Evolutionary conservation across 1,139 yeast species (phyloP).

Genomic region (Candida tetrigidarum): DNA sequence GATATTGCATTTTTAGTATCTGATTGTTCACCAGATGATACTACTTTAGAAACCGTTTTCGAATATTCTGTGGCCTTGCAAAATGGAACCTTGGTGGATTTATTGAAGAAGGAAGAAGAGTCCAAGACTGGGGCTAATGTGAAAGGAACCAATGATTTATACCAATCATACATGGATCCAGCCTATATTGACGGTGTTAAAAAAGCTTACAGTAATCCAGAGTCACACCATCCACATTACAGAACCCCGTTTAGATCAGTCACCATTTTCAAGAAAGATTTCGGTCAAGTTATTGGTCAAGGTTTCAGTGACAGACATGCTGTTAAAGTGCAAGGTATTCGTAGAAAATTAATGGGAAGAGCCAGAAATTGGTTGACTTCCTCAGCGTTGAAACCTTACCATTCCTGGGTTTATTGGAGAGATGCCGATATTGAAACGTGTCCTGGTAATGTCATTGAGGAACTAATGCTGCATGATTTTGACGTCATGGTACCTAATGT

Average conservation of each 20-base stretch:
- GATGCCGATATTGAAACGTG: conserved; percentile 88
- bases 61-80: conserved; percentile 71
- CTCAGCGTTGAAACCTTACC: conserved; percentile 78
- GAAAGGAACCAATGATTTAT: conserved; percentile 62
- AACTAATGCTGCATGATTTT: conserved; percentile 70
- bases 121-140: conserved; percentile 28
- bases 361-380: conserved; percentile 89
- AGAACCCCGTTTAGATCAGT: conserved; percentile 75
- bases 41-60: conserved; percentile 68
- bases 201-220: conserved; percentile 64
- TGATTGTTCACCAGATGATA: conserved; percentile 79
- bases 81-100: conserved; percentile 63
- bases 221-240: conserved; percentile 58
- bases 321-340: conserved; percentile 85
- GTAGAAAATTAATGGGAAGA: conserved; percentile 87
- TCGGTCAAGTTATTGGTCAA: conserved; percentile 84
- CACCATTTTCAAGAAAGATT: conserved; percentile 79
- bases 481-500: conserved; percentile 91
- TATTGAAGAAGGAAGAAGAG: conserved; percentile 47
- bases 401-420: conserved; percentile 95
- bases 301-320: conserved; percentile 92
- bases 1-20: conserved; percentile 87
- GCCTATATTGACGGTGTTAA: conserved; percentile 61
- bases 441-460: conserved; percentile 80
- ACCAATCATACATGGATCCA: conserved; percentile 70